Percentiles rank a stretch among this genome's conserved stretches.
phyloP scores from a whole-genome alignment of 2,329 filamentous ascomycete species.

The Aspergillus vadensis region DNA sequence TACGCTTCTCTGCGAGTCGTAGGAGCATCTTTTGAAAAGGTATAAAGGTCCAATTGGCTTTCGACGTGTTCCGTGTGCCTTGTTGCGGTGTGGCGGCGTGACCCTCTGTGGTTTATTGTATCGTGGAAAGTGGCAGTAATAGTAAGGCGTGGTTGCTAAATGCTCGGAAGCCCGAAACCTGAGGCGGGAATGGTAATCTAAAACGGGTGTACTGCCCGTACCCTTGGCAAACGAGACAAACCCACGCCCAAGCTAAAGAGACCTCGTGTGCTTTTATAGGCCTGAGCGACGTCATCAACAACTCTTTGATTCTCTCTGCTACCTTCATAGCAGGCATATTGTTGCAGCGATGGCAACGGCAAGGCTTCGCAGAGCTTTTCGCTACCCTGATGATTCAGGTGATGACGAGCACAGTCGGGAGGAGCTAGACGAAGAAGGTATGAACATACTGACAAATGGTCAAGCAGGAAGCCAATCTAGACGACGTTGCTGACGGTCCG shows the following conservation, averaged over 20 bases:
- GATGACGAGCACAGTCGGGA: slow-evolving; percentile 58
- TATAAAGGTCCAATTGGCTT: not conserved
- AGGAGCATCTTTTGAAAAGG: slow-evolving; percentile 18
- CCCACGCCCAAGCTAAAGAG: slow-evolving; percentile 5
- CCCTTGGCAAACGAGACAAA: slow-evolving; percentile 31
- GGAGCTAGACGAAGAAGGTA: slow-evolving; percentile 76
- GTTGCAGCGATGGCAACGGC: slow-evolving; percentile 52
- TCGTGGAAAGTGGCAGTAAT: no score
- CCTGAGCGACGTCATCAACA: not conserved
- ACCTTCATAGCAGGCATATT: not conserved
- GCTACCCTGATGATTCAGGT: slow-evolving; percentile 66
- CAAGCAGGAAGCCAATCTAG: not conserved
- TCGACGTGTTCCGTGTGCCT: no score
- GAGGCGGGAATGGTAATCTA: not conserved
- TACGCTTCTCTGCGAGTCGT: slow-evolving; percentile 20
- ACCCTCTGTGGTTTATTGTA: not conserved
- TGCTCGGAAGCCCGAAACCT: not conserved
- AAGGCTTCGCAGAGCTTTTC: slow-evolving; percentile 74
- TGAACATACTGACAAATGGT: slow-evolving; percentile 4
- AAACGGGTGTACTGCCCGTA: not conserved
- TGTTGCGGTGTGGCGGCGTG: not conserved
- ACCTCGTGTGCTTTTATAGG: not conserved
- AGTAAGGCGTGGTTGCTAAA: not conserved
- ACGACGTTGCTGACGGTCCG: slow-evolving; percentile 1
- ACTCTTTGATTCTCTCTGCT: not conserved